These are phyloP conservation scores for Tolypocladium capitatum DNA, from an alignment of 2,329 filamentous ascomycete genomes.

Conservation along the genomic window DNA sequence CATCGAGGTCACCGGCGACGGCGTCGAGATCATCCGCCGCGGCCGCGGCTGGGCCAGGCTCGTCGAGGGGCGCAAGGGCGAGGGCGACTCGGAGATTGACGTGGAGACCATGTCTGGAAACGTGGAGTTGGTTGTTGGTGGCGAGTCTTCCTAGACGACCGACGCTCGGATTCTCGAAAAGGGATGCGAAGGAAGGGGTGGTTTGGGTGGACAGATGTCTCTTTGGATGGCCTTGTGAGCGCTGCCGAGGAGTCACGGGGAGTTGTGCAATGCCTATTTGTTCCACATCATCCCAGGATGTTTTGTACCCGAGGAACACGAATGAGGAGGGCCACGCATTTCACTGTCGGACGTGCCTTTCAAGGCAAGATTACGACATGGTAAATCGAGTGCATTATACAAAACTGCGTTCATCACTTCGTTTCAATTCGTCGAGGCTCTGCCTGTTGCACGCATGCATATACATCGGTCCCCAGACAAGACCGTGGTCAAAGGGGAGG, in stretches of 20 bases:
- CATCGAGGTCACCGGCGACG: constrained; percentile 27
- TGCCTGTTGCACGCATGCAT: background rate
- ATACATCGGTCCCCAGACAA: background rate
- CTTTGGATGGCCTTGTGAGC: background rate
- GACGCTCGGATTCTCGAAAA: background rate
- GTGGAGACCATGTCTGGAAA: constrained; percentile 18
- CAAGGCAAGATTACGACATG: too few species aligned
- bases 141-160: background rate
- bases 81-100: constrained; percentile 18
- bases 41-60: constrained; percentile 19
- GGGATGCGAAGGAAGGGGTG: background rate
- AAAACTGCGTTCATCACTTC: background rate
- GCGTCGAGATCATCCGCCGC: constrained; percentile 22
- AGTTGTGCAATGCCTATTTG: too few species aligned
- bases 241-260: background rate
- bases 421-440: background rate
- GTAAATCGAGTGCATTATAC: background rate
- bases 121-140: constrained; percentile 14
- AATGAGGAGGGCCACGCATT: background rate
- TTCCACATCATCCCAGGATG: too few species aligned
- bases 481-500: background rate
- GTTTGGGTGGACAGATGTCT: background rate
- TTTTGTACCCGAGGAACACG: too few species aligned
- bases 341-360: background rate
- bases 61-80: constrained; percentile 28